phyloP scores from a whole-genome alignment of 305 asterid genomes.

The Solanum hybrid region DNA sequence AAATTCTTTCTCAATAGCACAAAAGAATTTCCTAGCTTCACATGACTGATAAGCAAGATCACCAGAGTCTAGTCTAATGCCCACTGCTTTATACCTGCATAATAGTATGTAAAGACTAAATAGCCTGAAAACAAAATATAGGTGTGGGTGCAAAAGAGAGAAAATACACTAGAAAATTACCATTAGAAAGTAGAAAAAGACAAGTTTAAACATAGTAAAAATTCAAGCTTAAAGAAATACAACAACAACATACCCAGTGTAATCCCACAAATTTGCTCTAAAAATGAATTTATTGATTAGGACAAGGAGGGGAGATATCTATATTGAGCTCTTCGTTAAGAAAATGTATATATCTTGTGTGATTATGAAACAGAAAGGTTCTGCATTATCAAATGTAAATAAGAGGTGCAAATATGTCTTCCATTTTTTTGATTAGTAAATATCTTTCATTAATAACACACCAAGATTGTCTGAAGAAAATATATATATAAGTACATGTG shows the following conservation, averaged over 20 bases:
- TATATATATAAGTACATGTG: not conserved
- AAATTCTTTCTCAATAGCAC: constrained; percentile 70
- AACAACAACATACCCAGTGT: not conserved
- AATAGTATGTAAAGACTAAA: constrained; percentile 8
- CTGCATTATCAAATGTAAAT: not conserved
- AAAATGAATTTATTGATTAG: not conserved
- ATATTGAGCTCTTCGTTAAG: not conserved
- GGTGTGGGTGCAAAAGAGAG: not conserved
- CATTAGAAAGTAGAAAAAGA: not conserved
- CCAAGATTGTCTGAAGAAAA: not conserved
- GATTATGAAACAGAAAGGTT: not conserved
- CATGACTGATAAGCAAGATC: constrained; percentile 94
- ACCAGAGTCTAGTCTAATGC: constrained; percentile 95
- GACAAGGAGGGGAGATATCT: not conserved
- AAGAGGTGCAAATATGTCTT: not conserved
- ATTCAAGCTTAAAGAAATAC: not conserved
- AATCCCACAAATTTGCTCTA: not conserved
- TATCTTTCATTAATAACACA: not conserved
- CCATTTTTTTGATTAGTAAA: not conserved
- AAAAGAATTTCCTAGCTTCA: constrained; percentile 71
- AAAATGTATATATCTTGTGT: not conserved
- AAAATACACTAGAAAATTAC: not conserved
- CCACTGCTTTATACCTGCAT: constrained; percentile 83
- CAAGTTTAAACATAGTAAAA: not conserved
- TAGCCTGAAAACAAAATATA: constrained; percentile 4